These are phyloP conservation scores for Rhizophora mangle DNA, from an alignment of 345 rosid species.

Conservation along the genomic window DNA sequence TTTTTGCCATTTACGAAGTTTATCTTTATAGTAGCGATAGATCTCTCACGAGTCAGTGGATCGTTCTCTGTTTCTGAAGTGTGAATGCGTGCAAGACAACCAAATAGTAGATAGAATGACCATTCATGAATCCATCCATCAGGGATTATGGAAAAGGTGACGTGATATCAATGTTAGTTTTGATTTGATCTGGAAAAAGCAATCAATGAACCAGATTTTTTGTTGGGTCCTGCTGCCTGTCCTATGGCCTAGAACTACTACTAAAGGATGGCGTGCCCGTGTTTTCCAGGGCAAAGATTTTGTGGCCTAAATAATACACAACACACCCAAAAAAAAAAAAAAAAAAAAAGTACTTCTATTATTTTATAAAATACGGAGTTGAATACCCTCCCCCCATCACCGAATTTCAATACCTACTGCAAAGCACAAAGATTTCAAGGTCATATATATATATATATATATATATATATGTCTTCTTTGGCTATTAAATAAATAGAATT, in stretches of 20 bases:
- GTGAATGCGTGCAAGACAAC: constrained; percentile 8
- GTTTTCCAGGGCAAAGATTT: too few species aligned
- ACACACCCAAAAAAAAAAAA: too few species aligned
- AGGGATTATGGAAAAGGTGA: constrained; percentile 8
- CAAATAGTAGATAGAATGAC: constrained; percentile 4
- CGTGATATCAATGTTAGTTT: constrained; percentile 12
- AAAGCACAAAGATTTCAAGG: background rate
- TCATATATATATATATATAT: background rate
- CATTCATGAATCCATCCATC: background rate
- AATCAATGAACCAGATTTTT: constrained; percentile 7
- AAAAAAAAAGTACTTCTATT: too few species aligned
- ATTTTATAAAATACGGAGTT: background rate
- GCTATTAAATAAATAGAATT: background rate
- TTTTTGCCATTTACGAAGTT: too few species aligned
- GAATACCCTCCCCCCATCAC: background rate
- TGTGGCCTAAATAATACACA: too few species aligned
- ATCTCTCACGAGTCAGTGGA: too few species aligned
- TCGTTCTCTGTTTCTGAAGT: background rate
- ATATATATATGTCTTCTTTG: background rate
- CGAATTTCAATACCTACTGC: constrained; percentile 2
- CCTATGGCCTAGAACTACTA: background rate
- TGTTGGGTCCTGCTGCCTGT: background rate
- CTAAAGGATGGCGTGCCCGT: too few species aligned
- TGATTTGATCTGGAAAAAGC: constrained; percentile 8
- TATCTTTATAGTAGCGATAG: too few species aligned